Percentiles rank a stretch among this genome's conserved stretches.
These are phyloP conservation scores for Chalciporus sp. DNA, from an alignment of 1,284 basidiomycete species.

Conservation along the genomic window DNA sequence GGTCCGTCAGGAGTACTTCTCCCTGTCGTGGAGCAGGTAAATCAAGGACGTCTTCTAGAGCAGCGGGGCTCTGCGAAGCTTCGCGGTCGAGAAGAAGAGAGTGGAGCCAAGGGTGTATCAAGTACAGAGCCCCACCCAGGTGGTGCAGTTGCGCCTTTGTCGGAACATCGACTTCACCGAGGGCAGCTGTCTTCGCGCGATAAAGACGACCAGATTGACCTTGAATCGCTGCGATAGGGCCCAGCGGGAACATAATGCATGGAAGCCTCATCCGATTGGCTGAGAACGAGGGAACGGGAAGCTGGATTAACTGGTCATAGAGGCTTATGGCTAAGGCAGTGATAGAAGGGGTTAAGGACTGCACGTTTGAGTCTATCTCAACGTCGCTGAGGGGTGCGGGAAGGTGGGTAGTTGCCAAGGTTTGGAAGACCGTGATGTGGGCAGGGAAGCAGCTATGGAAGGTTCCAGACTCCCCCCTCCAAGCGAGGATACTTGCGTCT, in stretches of 20 bases:
- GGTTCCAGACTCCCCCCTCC: not conserved
- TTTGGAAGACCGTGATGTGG: not conserved
- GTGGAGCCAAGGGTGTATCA: slow-evolving; percentile 1
- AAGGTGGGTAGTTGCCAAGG: not conserved
- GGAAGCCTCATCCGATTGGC: not conserved
- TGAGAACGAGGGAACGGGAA: not conserved
- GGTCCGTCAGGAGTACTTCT: too few species aligned
- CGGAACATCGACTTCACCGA: not conserved
- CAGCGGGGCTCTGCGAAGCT: too few species aligned
- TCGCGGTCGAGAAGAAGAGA: not conserved
- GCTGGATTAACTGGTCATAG: not conserved
- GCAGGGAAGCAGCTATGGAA: not conserved
- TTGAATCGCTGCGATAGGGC: not conserved
- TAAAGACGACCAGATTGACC: not conserved
- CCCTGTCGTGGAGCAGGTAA: too few species aligned
- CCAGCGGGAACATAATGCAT: slow-evolving; percentile 2
- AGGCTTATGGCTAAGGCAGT: not conserved
- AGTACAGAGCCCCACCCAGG: not conserved
- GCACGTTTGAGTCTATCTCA: not conserved
- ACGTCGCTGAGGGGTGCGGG: not conserved
- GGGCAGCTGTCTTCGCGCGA: not conserved
- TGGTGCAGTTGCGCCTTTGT: not conserved
- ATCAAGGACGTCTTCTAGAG: too few species aligned
- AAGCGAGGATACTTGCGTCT: slow-evolving; percentile 5
- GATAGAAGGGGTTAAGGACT: not conserved